Conservation (phyloP, 192 early-diverging fungal genomes). For the Coemansia sp. region DNA sequence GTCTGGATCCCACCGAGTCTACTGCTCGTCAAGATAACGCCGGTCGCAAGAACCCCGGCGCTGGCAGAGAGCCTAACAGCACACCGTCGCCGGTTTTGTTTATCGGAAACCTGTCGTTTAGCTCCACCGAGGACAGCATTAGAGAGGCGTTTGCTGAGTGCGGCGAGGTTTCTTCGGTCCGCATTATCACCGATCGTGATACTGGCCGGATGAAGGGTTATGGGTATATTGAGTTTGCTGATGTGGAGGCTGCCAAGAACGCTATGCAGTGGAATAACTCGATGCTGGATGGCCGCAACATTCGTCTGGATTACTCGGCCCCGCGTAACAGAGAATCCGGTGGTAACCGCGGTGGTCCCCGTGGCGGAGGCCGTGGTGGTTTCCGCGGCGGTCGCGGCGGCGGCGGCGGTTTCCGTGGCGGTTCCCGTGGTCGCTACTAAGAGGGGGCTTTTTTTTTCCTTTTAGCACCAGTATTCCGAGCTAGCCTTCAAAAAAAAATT, state of each 20-base stretch:
- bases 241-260: conserved; percentile 85
- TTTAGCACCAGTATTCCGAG: too few species aligned
- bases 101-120: conserved; percentile 84
- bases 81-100: conserved; percentile 77
- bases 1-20: conserved; percentile 64
- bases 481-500: too few species aligned
- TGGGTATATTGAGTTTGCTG: conserved; percentile 95
- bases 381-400: conserved; percentile 37
- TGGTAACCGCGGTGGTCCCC: conserved; percentile 48
- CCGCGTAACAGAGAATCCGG: conserved; percentile 52
- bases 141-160: conserved; percentile 92
- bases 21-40: conserved; percentile 25
- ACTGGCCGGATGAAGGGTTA: conserved; percentile 88
- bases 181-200: conserved; percentile 81
- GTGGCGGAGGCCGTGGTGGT: conserved; percentile 56
- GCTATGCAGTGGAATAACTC: conserved; percentile 86
- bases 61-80: conserved; percentile 42
- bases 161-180: conserved; percentile 81
- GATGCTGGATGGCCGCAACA: conserved; percentile 76
- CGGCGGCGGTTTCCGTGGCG: conserved; percentile 5
- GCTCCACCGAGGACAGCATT: conserved; percentile 87
- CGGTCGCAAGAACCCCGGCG: not conserved
- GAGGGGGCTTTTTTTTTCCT: too few species aligned
- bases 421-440: conserved; percentile 17
- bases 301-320: conserved; percentile 85